Percentiles rank a stretch among this genome's conserved stretches.
Conservation (phyloP, 495 filamentous ascomycete species). For the Annulohypoxylon nitens region DNA sequence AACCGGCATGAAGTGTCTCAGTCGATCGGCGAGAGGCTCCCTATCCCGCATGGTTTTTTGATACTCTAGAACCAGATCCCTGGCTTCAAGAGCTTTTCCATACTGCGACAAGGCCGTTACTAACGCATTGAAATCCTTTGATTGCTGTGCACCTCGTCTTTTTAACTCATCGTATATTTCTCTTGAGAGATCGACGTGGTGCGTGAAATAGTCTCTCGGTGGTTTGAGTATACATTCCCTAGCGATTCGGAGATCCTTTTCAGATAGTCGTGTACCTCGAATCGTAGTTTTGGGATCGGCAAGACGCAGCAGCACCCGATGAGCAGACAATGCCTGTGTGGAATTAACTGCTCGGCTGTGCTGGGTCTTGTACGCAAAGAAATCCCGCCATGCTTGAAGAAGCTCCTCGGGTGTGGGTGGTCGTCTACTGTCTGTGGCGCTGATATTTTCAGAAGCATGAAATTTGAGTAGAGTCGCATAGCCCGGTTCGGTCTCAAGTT, state of each 20-base stretch:
- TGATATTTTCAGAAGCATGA: conserved; percentile 53
- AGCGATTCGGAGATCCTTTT: conserved; percentile 65
- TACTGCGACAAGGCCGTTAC: conserved; percentile 69
- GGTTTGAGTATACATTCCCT: conserved; percentile 53
- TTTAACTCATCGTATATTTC: conserved; percentile 68
- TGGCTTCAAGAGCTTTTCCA: conserved; percentile 71
- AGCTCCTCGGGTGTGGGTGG: conserved; percentile 71
- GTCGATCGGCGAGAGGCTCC: conserved; percentile 46
- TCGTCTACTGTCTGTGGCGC: conserved; percentile 57
- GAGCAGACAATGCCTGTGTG: conserved; percentile 71
- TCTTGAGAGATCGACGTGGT: conserved; percentile 68
- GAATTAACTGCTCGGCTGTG: conserved; percentile 67
- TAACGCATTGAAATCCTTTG: conserved; percentile 62
- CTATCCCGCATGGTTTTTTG: conserved; percentile 37
- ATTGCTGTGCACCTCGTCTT: conserved; percentile 33
- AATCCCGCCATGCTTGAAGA: conserved; percentile 70
- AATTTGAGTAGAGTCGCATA: conserved; percentile 68
- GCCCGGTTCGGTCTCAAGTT: conserved; percentile 71
- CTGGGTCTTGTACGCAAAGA: conserved; percentile 69
- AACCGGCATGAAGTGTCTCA: conserved; percentile 66
- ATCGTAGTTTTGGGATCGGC: conserved; percentile 52
- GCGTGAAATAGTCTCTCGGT: conserved; percentile 55
- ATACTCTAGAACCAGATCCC: conserved; percentile 62
- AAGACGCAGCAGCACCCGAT: conserved; percentile 71
- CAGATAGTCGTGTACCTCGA: conserved; percentile 58